These are phyloP conservation scores for Magnaporthiopsis poae DNA, from an alignment of 2,329 filamentous ascomycete species.

Conservation along the genomic window DNA sequence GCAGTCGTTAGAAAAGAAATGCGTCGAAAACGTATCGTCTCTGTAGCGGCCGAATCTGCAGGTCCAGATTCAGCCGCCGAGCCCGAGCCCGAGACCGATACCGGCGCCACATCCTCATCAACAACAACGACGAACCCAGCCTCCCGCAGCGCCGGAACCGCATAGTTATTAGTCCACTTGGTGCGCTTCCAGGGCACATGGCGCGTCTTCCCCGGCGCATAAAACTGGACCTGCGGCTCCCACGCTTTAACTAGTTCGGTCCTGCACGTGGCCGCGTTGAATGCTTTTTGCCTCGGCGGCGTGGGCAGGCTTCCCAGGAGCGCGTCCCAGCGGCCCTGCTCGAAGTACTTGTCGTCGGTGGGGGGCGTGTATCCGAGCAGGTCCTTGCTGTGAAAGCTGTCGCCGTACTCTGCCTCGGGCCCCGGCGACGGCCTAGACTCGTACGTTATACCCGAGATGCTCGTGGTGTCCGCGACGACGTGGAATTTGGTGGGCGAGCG, in stretches of 20 bases:
- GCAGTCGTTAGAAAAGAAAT: no score
- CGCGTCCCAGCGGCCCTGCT: slow-evolving; percentile 3
- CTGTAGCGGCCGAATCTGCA: no score
- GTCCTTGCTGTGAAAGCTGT: background rate
- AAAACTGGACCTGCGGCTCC: slow-evolving; percentile 1
- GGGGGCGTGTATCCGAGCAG: background rate
- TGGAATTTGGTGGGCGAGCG: slow-evolving; percentile 3
- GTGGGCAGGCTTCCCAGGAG: slow-evolving; percentile 1
- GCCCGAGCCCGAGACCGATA: no score
- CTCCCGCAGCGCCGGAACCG: background rate
- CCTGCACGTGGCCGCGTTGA: background rate
- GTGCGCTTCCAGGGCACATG: slow-evolving; percentile 5
- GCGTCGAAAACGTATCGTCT: no score
- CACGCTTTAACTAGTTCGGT: slow-evolving; percentile 1
- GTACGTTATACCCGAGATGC: slow-evolving; percentile 5
- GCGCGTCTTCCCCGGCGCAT: slow-evolving; percentile 2
- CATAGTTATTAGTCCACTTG: slow-evolving; percentile 3
- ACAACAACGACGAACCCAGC: background rate
- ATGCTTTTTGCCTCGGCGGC: slow-evolving; percentile 5
- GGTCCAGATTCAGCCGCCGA: no score
- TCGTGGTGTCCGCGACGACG: slow-evolving; percentile 3
- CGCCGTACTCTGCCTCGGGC: background rate
- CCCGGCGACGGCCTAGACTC: background rate
- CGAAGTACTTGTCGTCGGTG: background rate
- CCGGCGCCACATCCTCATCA: background rate